These are phyloP conservation scores for Malassezia equina DNA, from an alignment of 1,284 basidiomycete species.

Conservation along the genomic window DNA sequence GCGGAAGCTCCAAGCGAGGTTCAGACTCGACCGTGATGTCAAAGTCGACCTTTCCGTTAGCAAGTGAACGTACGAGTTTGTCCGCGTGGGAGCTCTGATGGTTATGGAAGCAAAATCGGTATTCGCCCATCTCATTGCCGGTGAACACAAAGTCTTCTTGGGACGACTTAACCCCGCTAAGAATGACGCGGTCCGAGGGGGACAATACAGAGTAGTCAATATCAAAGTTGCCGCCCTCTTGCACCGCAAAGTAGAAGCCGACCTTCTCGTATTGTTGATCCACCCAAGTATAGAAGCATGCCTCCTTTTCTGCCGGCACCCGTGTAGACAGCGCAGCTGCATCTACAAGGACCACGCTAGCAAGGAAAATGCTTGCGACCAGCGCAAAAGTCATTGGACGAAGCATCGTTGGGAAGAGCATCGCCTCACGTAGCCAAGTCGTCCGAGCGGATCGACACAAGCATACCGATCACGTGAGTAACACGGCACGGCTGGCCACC, in stretches of 20 bases:
- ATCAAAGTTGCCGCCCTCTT: constrained; percentile 93
- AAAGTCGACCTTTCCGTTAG: constrained; percentile 30
- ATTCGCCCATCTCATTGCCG: constrained; percentile 85
- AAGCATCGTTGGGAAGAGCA: neutral
- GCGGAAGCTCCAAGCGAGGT: constrained; percentile 38
- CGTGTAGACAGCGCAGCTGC: constrained; percentile 73
- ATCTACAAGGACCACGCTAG: neutral
- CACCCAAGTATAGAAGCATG: constrained; percentile 95
- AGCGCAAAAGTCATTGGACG: neutral
- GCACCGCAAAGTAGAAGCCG: constrained; percentile 64
- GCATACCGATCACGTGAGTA: neutral
- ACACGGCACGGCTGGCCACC: neutral
- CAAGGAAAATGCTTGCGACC: neutral
- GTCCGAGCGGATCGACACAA: neutral
- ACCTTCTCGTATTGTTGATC: constrained; percentile 86
- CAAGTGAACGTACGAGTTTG: constrained; percentile 27
- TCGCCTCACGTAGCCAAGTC: neutral
- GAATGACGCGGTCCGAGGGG: constrained; percentile 71
- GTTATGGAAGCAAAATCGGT: constrained; percentile 96
- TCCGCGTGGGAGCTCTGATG: constrained; percentile 51
- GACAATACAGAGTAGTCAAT: constrained; percentile 89
- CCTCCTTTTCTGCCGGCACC: constrained; percentile 70
- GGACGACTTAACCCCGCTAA: constrained; percentile 75
- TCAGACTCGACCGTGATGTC: constrained; percentile 48
- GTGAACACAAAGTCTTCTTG: constrained; percentile 97